phyloP scores from a whole-genome alignment of 495 filamentous ascomycete genomes.

The Gamarada debralockiae region DNA sequence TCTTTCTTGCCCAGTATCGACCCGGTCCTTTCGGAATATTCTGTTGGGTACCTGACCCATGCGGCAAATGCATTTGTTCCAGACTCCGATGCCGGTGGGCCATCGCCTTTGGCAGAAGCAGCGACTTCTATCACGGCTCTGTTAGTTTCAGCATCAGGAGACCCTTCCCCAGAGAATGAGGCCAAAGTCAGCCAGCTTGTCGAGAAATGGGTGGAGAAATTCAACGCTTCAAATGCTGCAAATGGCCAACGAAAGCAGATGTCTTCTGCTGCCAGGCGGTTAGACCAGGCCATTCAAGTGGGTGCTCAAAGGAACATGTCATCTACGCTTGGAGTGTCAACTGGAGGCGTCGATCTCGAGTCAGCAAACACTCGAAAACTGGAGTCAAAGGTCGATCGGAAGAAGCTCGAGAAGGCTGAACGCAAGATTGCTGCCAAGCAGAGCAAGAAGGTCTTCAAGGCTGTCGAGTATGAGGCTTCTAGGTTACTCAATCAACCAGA shows the following conservation, averaged over 20 bases:
- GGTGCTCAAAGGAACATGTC: conserved; percentile 92
- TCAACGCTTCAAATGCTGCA: conserved; percentile 68
- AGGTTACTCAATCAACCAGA: conserved; percentile 78
- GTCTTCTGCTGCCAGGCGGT: conserved; percentile 71
- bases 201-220: conserved; percentile 81
- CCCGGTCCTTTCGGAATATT: conserved; percentile 87
- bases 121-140: conserved; percentile 78
- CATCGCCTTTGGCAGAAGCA: conserved; percentile 79
- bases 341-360: conserved; percentile 84
- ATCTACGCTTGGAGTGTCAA: conserved; percentile 84
- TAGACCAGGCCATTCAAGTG: conserved; percentile 95
- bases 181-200: conserved; percentile 77
- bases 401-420: conserved; percentile 99
- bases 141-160: conserved; percentile 85
- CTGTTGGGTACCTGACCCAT: conserved; percentile 90
- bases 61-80: conserved; percentile 78
- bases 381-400: conserved; percentile 94
- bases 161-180: conserved; percentile 64
- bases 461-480: conserved; percentile 95
- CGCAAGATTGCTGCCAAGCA: conserved; percentile 97
- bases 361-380: conserved; percentile 89
- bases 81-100: conserved; percentile 63
- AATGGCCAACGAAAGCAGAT: conserved; percentile 65
- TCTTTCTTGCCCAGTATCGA: conserved; percentile 84
- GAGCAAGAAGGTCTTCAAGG: conserved; percentile 97